Percentiles rank a stretch among this genome's conserved stretches.
phyloP scores from a whole-genome alignment of 495 filamentous ascomycete genomes.

The Penicillium paxilli region DNA sequence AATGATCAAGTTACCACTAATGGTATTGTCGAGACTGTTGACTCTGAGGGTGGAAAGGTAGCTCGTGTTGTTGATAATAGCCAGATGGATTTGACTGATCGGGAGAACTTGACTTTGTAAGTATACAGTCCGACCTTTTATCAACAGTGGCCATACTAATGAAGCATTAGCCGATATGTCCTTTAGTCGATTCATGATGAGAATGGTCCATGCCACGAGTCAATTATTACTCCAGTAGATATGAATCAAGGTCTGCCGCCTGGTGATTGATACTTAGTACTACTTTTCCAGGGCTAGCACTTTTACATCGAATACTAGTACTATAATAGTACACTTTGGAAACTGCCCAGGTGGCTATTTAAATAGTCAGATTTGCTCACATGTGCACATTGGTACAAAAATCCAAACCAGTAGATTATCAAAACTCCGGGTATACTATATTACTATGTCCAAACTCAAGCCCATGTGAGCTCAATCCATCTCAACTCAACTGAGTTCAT shows the following conservation, averaged over 20 bases:
- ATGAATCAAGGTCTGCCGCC: no score
- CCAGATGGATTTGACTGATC: conserved; percentile 43
- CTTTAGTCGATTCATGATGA: background rate
- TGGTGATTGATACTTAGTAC: no score
- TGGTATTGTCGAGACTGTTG: conserved; percentile 33
- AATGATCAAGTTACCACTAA: conserved; percentile 20
- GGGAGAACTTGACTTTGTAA: conserved; percentile 42
- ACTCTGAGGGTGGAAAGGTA: conserved; percentile 27
- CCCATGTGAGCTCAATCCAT: background rate
- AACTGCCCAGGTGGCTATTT: no score
- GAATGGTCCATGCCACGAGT: no score
- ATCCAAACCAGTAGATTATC: background rate
- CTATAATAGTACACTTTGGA: no score
- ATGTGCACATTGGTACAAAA: no score
- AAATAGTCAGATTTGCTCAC: no score
- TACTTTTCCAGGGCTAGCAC: no score
- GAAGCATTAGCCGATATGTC: conserved; percentile 9
- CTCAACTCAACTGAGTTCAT: conserved; percentile 7
- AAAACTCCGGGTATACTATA: background rate
- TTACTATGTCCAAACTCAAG: background rate
- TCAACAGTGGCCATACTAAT: background rate
- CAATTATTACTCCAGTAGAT: no score
- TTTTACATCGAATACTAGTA: no score
- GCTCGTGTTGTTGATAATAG: conserved; percentile 36
- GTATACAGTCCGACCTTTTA: conserved; percentile 3